phyloP scores from a whole-genome alignment of 1,139 yeast species.

The Candida sanyaensis region DNA sequence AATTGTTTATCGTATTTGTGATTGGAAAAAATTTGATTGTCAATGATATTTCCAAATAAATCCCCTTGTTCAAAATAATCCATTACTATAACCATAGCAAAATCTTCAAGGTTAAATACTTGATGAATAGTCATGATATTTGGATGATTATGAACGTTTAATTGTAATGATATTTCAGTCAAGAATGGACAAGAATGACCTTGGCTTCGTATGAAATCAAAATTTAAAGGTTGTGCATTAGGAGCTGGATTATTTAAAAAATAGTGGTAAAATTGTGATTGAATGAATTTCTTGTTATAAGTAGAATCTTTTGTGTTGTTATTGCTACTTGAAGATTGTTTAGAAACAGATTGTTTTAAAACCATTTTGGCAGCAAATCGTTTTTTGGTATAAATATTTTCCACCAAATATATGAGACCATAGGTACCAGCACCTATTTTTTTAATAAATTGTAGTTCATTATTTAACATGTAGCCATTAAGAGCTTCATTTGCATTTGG shows the following conservation, averaged over 20 bases:
- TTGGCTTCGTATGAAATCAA: conserved; percentile 43
- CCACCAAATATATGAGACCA: conserved; percentile 78
- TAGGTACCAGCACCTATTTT: conserved; percentile 90
- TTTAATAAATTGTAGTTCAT: conserved; percentile 34
- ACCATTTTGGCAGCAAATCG: conserved; percentile 75
- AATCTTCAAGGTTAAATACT: conserved; percentile 58
- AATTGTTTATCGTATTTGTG: conserved; percentile 32
- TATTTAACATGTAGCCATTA: conserved; percentile 24
- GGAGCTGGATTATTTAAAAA: conserved; percentile 23
- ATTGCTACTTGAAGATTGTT: conserved; percentile 9
- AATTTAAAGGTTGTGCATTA: conserved; percentile 30
- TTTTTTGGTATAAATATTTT: conserved; percentile 50
- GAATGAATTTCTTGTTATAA: conserved; percentile 34
- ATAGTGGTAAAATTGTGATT: conserved; percentile 29
- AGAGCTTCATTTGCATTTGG: conserved; percentile 19
- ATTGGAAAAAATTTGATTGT: conserved; percentile 54
- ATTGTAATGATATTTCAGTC: conserved; percentile 72
- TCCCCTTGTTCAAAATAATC: conserved; percentile 86
- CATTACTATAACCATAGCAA: conserved; percentile 65
- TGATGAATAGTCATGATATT: conserved; percentile 75
- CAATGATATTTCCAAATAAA: conserved; percentile 77
- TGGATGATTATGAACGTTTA: conserved; percentile 75
- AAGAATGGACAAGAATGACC: conserved; percentile 50
- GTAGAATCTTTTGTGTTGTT: conserved; percentile 21
- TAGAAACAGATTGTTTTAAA: conserved; percentile 43